Evolutionary conservation across 2,329 filamentous ascomycete genomes (phyloP).

Genomic region (Passalora sequoiae): DNA sequence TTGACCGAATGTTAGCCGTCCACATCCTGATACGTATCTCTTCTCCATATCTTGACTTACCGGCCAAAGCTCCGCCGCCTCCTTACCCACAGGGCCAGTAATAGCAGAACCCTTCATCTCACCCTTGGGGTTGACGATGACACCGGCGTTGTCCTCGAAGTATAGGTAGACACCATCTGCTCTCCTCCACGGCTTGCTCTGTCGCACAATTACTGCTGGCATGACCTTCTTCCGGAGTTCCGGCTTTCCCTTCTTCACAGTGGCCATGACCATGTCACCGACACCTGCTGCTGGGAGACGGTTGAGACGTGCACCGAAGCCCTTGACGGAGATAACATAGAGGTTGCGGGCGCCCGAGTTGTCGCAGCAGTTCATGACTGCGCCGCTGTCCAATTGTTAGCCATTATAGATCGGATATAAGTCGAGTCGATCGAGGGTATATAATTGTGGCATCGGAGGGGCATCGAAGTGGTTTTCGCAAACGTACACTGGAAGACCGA

Average conservation of each 20-base stretch:
- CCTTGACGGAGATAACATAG: conserved; percentile 99
- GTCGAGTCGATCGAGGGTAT: not conserved
- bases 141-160: conserved; percentile 99
- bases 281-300: conserved; percentile 94
- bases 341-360: conserved; percentile 97
- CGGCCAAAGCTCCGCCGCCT: conserved; percentile 99
- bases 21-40: not conserved
- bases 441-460: conserved; percentile 8
- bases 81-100: conserved; percentile 98
- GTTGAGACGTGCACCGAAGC: conserved; percentile 95
- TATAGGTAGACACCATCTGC: conserved; percentile 98
- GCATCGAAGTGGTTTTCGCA: conserved; percentile 1
- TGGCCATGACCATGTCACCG: conserved; percentile 99
- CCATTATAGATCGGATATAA: not conserved
- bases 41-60: conserved; percentile 52
- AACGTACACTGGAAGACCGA: conserved; percentile 99
- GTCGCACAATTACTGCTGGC: conserved; percentile 97
- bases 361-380: conserved; percentile 99
- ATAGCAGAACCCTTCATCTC: conserved; percentile 99
- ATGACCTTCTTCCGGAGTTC: conserved; percentile 99
- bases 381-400: conserved; percentile 59
- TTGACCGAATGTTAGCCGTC: conserved; percentile 10
- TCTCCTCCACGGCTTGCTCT: conserved; percentile 99
- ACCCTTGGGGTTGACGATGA: conserved; percentile 99
- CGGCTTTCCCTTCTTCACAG: conserved; percentile 99